A percentile compares a stretch with the other conserved stretches of the same genome.
Conservation (phyloP, 1,284 basidiomycete genomes). For the Ustilago hordei region DNA sequence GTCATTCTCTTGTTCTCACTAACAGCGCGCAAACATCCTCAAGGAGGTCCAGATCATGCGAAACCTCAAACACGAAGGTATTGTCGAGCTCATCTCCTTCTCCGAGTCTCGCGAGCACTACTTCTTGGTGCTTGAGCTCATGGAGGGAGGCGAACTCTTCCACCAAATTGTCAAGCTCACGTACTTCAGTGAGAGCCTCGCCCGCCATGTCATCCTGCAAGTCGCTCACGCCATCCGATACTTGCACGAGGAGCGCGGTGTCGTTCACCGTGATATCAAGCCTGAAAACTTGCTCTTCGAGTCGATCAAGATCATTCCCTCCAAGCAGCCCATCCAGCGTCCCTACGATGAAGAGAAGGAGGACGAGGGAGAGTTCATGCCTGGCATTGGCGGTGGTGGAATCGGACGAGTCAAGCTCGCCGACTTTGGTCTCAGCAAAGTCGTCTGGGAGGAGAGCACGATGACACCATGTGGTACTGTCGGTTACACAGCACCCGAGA, state of each 20-base stretch:
- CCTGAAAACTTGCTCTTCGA: slow-evolving; percentile 98
- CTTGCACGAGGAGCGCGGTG: slow-evolving; percentile 96
- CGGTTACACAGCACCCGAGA: slow-evolving; percentile 98
- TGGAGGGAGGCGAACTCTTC: slow-evolving; percentile 93
- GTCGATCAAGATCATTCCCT: slow-evolving; percentile 90
- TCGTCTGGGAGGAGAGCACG: slow-evolving; percentile 98
- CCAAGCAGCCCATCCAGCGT: slow-evolving; percentile 77
- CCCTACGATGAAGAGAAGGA: slow-evolving; percentile 99
- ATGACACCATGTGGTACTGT: slow-evolving; percentile 99
- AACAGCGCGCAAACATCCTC: slow-evolving; percentile 93
- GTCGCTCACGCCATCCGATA: slow-evolving; percentile 95
- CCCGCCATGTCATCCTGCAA: slow-evolving; percentile 92
- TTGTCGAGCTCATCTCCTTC: slow-evolving; percentile 75
- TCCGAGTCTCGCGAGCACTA: slow-evolving; percentile 91
- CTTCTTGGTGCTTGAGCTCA: slow-evolving; percentile 87
- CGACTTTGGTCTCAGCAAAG: slow-evolving; percentile 97
- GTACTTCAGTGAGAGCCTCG: slow-evolving; percentile 85
- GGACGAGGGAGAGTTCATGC: slow-evolving; percentile 95
- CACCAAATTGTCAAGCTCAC: slow-evolving; percentile 99
- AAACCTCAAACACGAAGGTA: slow-evolving; percentile 86
- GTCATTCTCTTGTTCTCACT: slow-evolving; percentile 23
- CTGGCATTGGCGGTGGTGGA: slow-evolving; percentile 91
- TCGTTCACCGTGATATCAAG: slow-evolving; percentile 99
- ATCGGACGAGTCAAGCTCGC: slow-evolving; percentile 99
- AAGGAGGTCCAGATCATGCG: slow-evolving; percentile 99